Conservation (phyloP, 129 eudicot species). For the Centaurea solstitialis region DNA sequence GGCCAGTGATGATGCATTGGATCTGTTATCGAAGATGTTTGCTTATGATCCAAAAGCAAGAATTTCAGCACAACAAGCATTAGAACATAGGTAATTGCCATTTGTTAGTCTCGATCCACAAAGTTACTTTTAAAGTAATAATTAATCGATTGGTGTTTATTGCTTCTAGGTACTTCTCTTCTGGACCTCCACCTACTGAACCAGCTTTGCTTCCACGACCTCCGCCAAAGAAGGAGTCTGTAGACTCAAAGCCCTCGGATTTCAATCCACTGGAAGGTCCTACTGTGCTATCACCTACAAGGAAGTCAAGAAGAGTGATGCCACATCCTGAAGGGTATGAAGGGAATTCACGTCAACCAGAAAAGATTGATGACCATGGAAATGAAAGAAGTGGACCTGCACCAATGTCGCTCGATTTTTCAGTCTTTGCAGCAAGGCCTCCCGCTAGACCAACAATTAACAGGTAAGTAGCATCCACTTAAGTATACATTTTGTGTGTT, state of each 20-base stretch:
- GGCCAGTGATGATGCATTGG: slow-evolving; percentile 94
- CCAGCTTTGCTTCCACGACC: slow-evolving; percentile 90
- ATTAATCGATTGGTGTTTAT: background rate
- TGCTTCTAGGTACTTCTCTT: slow-evolving; percentile 74
- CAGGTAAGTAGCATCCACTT: slow-evolving; percentile 53
- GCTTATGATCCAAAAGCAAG: slow-evolving; percentile 91
- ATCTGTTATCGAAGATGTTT: slow-evolving; percentile 90
- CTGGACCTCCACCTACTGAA: slow-evolving; percentile 87
- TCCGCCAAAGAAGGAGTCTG: slow-evolving; percentile 68
- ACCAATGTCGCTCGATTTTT: slow-evolving; percentile 91
- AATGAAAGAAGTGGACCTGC: slow-evolving; percentile 69
- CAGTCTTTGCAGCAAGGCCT: slow-evolving; percentile 70
- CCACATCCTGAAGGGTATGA: slow-evolving; percentile 77
- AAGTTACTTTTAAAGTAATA: background rate
- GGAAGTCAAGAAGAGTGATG: slow-evolving; percentile 84
- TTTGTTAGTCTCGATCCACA: background rate
- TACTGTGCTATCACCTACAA: slow-evolving; percentile 89
- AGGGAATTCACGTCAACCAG: slow-evolving; percentile 39
- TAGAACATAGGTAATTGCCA: slow-evolving; percentile 78
- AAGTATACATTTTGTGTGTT: too few species aligned
- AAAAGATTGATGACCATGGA: slow-evolving; percentile 65
- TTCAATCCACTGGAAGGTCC: slow-evolving; percentile 61
- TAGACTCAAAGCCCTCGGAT: slow-evolving; percentile 53
- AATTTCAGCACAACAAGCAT: slow-evolving; percentile 88
- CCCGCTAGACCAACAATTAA: slow-evolving; percentile 92